A percentile compares a stretch with the other conserved stretches of the same genome.
These are phyloP conservation scores for Saccharomyces hybrid DNA, from an alignment of 1,139 yeast species.

Conservation along the genomic window DNA sequence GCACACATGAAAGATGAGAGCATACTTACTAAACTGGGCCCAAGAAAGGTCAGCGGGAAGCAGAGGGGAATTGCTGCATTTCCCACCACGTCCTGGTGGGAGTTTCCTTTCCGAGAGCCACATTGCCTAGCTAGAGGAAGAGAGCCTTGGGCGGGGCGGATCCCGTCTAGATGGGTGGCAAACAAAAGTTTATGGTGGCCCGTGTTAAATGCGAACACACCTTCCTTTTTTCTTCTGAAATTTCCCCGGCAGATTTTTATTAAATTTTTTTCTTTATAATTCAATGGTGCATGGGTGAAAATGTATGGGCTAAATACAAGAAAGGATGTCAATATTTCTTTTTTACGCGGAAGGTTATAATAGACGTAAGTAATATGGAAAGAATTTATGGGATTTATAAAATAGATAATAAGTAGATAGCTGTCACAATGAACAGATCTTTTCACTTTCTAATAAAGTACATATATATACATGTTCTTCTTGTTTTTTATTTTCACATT, in stretches of 20 bases:
- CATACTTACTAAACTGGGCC: background rate
- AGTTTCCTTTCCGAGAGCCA: background rate
- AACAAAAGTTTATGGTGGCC: background rate
- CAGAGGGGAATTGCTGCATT: background rate
- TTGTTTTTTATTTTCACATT: background rate
- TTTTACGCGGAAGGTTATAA: too few species aligned
- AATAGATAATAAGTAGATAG: too few species aligned
- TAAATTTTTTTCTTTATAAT: background rate
- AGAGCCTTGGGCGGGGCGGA: background rate
- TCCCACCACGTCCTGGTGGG: background rate
- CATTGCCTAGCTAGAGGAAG: background rate
- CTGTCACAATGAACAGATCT: too few species aligned
- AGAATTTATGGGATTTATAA: too few species aligned
- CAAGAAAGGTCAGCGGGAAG: background rate
- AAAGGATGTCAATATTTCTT: too few species aligned
- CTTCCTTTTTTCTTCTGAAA: background rate
- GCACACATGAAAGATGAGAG: background rate
- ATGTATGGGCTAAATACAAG: background rate
- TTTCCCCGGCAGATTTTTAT: background rate
- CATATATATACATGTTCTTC: too few species aligned
- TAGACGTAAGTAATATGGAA: too few species aligned
- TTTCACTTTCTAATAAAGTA: too few species aligned
- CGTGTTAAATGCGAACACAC: background rate
- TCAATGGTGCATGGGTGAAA: background rate
- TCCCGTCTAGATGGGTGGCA: background rate